These are phyloP conservation scores for Thielaviopsis populi DNA, from an alignment of 2,329 filamentous ascomycete genomes.

Conservation along the genomic window DNA sequence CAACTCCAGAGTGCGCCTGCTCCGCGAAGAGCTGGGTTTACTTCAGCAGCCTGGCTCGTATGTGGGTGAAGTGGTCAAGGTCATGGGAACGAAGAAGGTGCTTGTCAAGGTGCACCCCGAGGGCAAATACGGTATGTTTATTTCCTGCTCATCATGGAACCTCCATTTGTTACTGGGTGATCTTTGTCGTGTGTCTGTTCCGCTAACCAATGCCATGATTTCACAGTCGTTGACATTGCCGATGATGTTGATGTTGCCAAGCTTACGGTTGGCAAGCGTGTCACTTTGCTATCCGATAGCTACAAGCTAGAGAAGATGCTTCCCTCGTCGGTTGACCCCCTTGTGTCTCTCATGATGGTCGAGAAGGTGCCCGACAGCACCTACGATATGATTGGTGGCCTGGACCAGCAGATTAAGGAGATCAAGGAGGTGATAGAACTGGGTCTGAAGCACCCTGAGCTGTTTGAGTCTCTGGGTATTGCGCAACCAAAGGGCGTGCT, in stretches of 20 bases:
- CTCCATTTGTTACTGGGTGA: background rate
- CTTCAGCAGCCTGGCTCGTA: slow-evolving; percentile 96
- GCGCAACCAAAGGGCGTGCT: slow-evolving; percentile 96
- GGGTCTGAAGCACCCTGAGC: slow-evolving; percentile 91
- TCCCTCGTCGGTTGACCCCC: slow-evolving; percentile 91
- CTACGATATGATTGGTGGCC: slow-evolving; percentile 98
- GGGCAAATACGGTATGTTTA: slow-evolving; percentile 84
- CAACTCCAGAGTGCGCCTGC: slow-evolving; percentile 88
- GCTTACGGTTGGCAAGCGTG: slow-evolving; percentile 92
- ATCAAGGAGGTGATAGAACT: slow-evolving; percentile 99
- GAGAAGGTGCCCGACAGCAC: slow-evolving; percentile 99
- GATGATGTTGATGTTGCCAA: slow-evolving; percentile 90
- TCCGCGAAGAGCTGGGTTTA: slow-evolving; percentile 88
- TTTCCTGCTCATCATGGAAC: background rate
- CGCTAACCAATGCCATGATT: background rate
- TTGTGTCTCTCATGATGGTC: slow-evolving; percentile 99
- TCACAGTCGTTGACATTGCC: slow-evolving; percentile 78
- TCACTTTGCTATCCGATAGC: slow-evolving; percentile 88
- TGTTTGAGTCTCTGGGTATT: slow-evolving; percentile 98
- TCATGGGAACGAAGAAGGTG: slow-evolving; percentile 99
- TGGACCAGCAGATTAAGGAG: slow-evolving; percentile 99
- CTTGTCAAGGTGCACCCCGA: slow-evolving; percentile 98
- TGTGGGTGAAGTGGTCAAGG: slow-evolving; percentile 98
- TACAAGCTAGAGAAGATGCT: slow-evolving; percentile 99
- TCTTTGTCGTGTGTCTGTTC: slow-evolving; percentile 10